Conservation (phyloP, 179 eudicot genomes). For the Beta corolliflora region DNA sequence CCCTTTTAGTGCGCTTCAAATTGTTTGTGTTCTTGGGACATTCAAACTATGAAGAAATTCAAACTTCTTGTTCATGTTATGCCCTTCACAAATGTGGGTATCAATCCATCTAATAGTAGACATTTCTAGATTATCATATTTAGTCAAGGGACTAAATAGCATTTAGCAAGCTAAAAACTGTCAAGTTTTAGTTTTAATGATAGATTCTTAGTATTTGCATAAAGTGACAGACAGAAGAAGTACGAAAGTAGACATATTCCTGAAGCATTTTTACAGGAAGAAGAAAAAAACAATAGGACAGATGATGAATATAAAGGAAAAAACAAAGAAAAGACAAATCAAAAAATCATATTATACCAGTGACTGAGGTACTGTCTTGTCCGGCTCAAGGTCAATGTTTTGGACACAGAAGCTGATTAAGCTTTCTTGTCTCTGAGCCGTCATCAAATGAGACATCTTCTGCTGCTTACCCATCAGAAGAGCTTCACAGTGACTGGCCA, state of each 20-base stretch:
- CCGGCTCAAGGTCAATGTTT: constrained; percentile 35
- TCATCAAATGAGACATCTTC: constrained; percentile 73
- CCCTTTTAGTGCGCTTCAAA: not conserved
- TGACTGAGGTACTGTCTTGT: constrained; percentile 25
- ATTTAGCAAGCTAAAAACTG: no score
- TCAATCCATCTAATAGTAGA: not conserved
- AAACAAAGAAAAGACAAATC: not conserved
- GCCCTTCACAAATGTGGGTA: not conserved
- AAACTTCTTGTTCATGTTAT: not conserved
- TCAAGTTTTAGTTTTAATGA: not conserved
- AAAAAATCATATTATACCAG: constrained; percentile 32
- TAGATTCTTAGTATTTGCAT: not conserved
- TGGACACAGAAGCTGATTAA: constrained; percentile 28
- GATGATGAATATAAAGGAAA: no score
- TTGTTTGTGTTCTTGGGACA: not conserved
- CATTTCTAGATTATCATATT: not conserved
- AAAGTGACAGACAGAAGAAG: not conserved
- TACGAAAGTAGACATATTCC: not conserved
- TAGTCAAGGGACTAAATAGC: no score
- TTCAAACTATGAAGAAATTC: not conserved
- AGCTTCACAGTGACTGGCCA: constrained; percentile 88
- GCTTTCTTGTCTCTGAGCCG: constrained; percentile 47
- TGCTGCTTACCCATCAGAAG: constrained; percentile 80
- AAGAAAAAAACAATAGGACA: constrained; percentile 1
- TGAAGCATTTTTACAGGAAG: not conserved